These are phyloP conservation scores for Fusarium piperis DNA, from an alignment of 2,329 filamentous ascomycete genomes.

Conservation along the genomic window DNA sequence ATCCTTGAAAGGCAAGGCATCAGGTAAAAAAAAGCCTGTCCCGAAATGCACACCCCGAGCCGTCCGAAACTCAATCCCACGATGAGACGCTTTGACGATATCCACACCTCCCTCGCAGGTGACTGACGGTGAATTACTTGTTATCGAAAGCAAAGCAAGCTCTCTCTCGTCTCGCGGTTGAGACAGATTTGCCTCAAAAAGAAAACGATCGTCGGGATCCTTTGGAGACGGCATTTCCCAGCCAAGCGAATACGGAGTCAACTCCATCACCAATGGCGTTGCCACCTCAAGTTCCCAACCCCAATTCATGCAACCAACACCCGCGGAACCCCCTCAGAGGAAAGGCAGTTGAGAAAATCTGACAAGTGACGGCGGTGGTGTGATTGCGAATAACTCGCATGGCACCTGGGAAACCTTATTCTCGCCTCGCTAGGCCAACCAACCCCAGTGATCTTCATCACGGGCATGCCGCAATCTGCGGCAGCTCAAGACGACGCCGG, in stretches of 20 bases:
- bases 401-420: slow-evolving; percentile 4
- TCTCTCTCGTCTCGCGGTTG: not conserved
- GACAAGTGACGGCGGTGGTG: slow-evolving; percentile 21
- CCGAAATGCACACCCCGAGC: not conserved
- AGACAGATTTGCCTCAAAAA: not conserved
- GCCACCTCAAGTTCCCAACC: not conserved
- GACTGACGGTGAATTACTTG: not conserved
- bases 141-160: not conserved
- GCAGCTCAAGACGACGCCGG: slow-evolving; percentile 7
- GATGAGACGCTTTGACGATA: not conserved
- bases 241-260: not conserved
- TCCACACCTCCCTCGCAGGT: not conserved
- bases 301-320: slow-evolving; percentile 2
- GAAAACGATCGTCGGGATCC: not conserved
- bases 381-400: not conserved
- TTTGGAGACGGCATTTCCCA: not conserved
- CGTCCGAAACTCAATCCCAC: not conserved
- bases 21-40: not conserved
- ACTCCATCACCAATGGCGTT: not conserved
- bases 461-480: slow-evolving; percentile 11
- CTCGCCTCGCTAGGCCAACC: not conserved
- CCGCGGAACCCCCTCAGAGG: not conserved
- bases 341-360: slow-evolving; percentile 7
- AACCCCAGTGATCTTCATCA: slow-evolving; percentile 23
- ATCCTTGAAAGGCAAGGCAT: not conserved